Percentiles rank a stretch among this genome's conserved stretches.
Conservation (phyloP, 1,284 basidiomycete genomes). For the Agaricales sp. region DNA sequence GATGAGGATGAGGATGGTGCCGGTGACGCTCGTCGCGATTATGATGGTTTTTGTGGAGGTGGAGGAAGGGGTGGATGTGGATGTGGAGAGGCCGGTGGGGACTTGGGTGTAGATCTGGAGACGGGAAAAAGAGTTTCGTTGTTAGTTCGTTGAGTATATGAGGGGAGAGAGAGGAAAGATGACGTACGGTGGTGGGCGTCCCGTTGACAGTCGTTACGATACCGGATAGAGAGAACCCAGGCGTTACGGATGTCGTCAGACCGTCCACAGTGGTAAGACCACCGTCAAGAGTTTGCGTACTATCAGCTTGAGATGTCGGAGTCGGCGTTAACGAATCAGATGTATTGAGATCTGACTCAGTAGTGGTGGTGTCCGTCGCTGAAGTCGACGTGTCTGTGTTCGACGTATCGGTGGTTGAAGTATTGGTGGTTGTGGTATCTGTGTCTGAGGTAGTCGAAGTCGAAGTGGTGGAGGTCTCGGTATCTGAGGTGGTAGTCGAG, state of each 20-base stretch:
- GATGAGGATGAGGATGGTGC: neutral
- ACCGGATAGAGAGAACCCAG: constrained; percentile 4
- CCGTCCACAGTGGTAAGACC: neutral
- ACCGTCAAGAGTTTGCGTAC: too few relatives aligned
- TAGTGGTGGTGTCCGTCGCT: neutral
- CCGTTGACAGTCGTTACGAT: constrained; percentile 9
- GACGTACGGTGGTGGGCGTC: constrained; percentile 1
- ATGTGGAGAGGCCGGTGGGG: neutral
- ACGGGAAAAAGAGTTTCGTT: too few relatives aligned
- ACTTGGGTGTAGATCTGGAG: neutral
- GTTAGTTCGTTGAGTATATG: neutral
- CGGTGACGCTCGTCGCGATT: neutral
- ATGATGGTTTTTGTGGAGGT: neutral
- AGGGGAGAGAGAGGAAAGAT: neutral
- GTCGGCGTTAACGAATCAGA: neutral
- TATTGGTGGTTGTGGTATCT: too few relatives aligned
- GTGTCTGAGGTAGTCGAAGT: too few relatives aligned
- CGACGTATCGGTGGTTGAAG: too few relatives aligned
- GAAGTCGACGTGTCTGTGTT: neutral
- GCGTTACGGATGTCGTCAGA: neutral
- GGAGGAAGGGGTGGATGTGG: neutral
- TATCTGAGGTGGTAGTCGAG: too few relatives aligned
- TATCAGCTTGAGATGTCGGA: too few relatives aligned
- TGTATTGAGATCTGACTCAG: neutral
- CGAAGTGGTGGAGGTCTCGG: too few relatives aligned